A percentile compares a stretch with the other conserved stretches of the same genome.
Evolutionary conservation across 163 green algal genomes (phyloP).

Genomic region (Chlamydomonas reinhardtii): DNA sequence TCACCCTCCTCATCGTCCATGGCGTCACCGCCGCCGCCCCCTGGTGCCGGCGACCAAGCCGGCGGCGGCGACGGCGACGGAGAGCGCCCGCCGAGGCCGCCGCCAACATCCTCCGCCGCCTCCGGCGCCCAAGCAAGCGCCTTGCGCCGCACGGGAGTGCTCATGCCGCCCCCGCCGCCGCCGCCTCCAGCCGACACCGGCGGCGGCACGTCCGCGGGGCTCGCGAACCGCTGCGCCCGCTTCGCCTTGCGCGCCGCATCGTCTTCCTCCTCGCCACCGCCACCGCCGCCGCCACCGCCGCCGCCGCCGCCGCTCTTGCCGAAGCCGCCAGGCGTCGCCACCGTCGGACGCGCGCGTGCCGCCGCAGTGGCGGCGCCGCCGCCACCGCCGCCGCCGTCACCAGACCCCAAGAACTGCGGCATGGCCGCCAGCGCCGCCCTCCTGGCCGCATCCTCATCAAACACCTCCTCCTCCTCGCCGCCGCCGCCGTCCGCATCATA

Average conservation of each 20-base stretch:
- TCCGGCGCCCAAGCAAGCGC: not conserved
- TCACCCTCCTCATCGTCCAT: constrained; percentile 44
- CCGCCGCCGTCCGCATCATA: not conserved
- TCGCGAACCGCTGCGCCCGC: no score
- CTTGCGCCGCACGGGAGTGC: not conserved
- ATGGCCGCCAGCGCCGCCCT: no score
- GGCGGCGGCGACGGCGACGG: constrained; percentile 33
- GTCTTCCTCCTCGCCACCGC: not conserved
- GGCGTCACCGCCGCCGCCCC: not conserved
- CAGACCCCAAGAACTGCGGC: no score
- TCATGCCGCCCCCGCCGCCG: not conserved
- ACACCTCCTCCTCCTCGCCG: no score
- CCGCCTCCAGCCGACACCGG: no score
- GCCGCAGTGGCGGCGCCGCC: no score
- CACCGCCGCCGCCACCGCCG: no score
- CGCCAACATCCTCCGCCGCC: no score
- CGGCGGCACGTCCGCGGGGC: no score
- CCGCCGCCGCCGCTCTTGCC: not conserved
- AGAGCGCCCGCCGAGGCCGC: not conserved
- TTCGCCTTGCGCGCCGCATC: no score
- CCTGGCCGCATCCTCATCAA: no score
- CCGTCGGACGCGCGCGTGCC: not conserved
- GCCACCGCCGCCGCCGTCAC: no score
- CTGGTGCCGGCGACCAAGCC: not conserved
- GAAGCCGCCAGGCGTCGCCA: not conserved